These are phyloP conservation scores for Leccinum griseonigrum DNA, from an alignment of 1,284 basidiomycete species.

Conservation along the genomic window DNA sequence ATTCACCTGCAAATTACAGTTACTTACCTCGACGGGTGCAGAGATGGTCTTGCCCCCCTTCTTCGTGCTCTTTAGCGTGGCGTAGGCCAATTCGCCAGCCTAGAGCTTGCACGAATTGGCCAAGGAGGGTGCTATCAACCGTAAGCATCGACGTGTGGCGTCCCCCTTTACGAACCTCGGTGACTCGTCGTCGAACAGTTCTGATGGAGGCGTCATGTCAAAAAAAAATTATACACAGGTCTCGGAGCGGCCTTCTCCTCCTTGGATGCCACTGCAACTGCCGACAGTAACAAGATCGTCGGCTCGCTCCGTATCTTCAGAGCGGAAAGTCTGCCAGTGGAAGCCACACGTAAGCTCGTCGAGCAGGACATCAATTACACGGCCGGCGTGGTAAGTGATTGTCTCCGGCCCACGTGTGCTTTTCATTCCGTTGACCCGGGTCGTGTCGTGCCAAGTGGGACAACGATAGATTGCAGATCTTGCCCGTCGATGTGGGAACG, in stretches of 20 bases:
- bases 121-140: conserved; percentile 36
- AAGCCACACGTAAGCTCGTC: conserved; percentile 42
- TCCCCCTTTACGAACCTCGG: background rate
- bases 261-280: conserved; percentile 35
- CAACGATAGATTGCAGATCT: conserved; percentile 40
- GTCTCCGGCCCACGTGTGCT: background rate
- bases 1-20: too few relatives aligned
- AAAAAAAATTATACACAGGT: conserved; percentile 30
- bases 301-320: conserved; percentile 51
- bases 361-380: conserved; percentile 54
- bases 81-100: background rate
- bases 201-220: conserved; percentile 10
- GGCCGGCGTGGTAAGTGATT: conserved; percentile 48
- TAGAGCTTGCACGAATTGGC: conserved; percentile 23
- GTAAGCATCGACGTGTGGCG: conserved; percentile 15
- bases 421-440: background rate
- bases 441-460: conserved; percentile 34
- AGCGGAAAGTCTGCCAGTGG: conserved; percentile 39
- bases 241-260: conserved; percentile 44
- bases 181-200: background rate
- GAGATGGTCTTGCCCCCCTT: background rate
- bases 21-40: background rate
- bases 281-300: conserved; percentile 40
- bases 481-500: conserved; percentile 32
- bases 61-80: background rate